phyloP scores from a whole-genome alignment of 1,284 basidiomycete species.

The Bjerkandera adusta region DNA sequence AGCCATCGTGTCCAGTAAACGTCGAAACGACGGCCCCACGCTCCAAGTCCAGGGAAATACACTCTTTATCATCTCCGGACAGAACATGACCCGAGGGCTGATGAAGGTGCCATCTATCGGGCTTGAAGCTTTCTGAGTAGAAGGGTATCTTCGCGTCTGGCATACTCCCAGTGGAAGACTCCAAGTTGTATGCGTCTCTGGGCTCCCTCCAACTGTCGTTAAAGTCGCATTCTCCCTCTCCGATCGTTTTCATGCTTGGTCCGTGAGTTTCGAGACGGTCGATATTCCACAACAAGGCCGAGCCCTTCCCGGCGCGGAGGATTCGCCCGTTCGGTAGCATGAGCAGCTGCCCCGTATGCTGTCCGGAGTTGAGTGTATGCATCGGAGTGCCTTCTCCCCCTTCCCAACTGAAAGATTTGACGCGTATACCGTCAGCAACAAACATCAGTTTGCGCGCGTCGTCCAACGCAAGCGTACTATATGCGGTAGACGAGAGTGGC shows the following conservation, averaged over 20 bases:
- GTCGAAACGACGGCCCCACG: conserved; percentile 27
- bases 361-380: conserved; percentile 32
- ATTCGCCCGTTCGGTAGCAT: conserved; percentile 28
- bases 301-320: conserved; percentile 31
- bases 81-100: conserved; percentile 27
- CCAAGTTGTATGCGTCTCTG: conserved; percentile 27
- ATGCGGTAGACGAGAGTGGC: conserved; percentile 18
- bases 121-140: conserved; percentile 20
- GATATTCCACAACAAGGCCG: conserved; percentile 34
- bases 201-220: conserved; percentile 19
- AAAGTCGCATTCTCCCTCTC: conserved; percentile 15
- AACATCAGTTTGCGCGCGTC: conserved; percentile 24
- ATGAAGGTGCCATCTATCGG: conserved; percentile 30
- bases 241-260: conserved; percentile 23
- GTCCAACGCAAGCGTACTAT: conserved; percentile 22
- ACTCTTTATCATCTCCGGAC: conserved; percentile 24
- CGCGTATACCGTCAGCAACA: conserved; percentile 23
- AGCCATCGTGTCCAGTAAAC: conserved; percentile 39
- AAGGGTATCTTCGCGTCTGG: conserved; percentile 25
- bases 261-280: conserved; percentile 31
- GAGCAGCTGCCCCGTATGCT: conserved; percentile 28
- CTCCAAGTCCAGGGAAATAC: conserved; percentile 33
- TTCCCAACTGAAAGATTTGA: conserved; percentile 24
- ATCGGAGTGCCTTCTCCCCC: conserved; percentile 8
- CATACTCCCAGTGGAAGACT: conserved; percentile 31